A percentile compares a stretch with the other conserved stretches of the same genome.
Conservation (phyloP, 257 asterid species). For the Mitragyna speciosa region DNA sequence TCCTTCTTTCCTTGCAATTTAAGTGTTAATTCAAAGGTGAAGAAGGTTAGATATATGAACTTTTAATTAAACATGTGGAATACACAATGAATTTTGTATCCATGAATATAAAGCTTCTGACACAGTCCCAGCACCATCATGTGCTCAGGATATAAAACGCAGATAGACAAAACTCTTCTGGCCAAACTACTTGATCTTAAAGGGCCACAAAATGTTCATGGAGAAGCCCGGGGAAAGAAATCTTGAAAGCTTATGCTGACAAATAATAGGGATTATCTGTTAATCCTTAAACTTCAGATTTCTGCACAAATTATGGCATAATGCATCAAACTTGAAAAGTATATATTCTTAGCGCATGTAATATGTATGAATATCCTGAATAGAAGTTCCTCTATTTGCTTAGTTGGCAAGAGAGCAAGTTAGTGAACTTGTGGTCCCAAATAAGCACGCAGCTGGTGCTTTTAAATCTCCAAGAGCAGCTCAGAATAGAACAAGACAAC, state of each 20-base stretch:
- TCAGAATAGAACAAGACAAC: conserved; percentile 32
- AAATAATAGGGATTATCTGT: background rate
- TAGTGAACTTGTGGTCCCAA: conserved; percentile 46
- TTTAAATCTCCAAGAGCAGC: conserved; percentile 29
- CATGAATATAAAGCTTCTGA: background rate
- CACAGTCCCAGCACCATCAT: background rate
- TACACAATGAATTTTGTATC: background rate
- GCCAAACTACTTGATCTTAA: background rate
- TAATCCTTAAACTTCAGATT: background rate
- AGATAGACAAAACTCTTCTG: background rate
- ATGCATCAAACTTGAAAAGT: background rate
- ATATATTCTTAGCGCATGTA: background rate
- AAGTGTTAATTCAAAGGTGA: background rate
- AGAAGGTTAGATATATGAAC: background rate
- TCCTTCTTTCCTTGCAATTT: conserved; percentile 7
- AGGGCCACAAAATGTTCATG: background rate
- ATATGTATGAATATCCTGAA: conserved; percentile 1
- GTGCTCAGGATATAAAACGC: background rate
- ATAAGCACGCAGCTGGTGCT: conserved; percentile 19
- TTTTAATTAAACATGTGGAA: background rate
- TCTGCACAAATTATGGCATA: background rate
- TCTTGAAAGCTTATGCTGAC: background rate
- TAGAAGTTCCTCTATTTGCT: conserved; percentile 14
- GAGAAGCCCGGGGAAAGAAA: background rate
- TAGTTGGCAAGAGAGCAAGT: conserved; percentile 17